Conservation (phyloP, 805 yeast species). For the Ascoidea tarda region DNA sequence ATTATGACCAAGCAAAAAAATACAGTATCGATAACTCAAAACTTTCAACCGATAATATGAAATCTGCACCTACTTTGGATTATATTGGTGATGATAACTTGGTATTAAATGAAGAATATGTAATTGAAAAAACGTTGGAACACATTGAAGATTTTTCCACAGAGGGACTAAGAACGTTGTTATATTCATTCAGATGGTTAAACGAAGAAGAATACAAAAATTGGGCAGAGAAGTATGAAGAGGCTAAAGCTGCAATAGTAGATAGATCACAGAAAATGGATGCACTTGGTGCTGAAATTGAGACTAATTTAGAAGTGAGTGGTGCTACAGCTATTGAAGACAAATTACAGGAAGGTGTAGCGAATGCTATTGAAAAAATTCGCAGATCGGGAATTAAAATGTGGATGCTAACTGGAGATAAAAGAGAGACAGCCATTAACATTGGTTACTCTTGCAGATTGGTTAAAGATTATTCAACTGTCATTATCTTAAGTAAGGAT, state of each 20-base stretch:
- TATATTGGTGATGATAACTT: constrained; percentile 41
- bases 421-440: constrained; percentile 93
- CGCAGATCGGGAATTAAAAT: constrained; percentile 86
- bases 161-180: constrained; percentile 83
- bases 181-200: constrained; percentile 72
- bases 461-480: constrained; percentile 85
- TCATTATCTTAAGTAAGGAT: constrained; percentile 48
- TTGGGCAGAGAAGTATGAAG: constrained; percentile 58
- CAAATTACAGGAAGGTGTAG: constrained; percentile 91
- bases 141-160: constrained; percentile 91
- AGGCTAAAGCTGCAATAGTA: constrained; percentile 63
- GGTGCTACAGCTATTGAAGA: constrained; percentile 99
- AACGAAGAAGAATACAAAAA: constrained; percentile 37
- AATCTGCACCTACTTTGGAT: constrained; percentile 4
- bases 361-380: constrained; percentile 84
- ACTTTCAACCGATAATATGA: neutral
- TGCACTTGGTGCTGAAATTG: constrained; percentile 58
- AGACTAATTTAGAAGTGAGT: constrained; percentile 46
- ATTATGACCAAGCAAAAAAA: constrained; percentile 40
- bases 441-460: constrained; percentile 91
- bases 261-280: constrained; percentile 59
- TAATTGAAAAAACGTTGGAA: constrained; percentile 72
- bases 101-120: constrained; percentile 56
- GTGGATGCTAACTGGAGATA: constrained; percentile 99
- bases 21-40: constrained; percentile 25